Evolutionary conservation across 2,329 filamentous ascomycete genomes (phyloP).

Genomic region (Apiospora aurea): DNA sequence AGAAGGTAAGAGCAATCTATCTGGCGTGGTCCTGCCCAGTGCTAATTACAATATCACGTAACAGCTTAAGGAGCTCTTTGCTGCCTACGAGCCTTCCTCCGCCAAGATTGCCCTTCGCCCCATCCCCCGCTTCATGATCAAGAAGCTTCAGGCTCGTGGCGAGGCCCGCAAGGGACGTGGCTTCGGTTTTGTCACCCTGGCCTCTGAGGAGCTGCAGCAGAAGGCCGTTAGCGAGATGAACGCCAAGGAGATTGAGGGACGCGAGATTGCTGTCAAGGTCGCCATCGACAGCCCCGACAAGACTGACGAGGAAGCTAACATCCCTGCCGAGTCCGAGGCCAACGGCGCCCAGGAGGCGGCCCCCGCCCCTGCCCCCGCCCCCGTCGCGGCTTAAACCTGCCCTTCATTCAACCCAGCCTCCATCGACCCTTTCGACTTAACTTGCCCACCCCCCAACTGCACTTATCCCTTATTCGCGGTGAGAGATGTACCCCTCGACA

Average conservation of each 20-base stretch:
- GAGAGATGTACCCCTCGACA: constrained; percentile 28
- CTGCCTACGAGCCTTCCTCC: constrained; percentile 87
- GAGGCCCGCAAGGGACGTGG: constrained; percentile 99
- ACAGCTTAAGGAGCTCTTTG: constrained; percentile 97
- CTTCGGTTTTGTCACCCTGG: constrained; percentile 97
- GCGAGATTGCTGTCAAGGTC: constrained; percentile 99
- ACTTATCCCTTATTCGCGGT: constrained; percentile 33
- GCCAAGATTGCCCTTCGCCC: constrained; percentile 99
- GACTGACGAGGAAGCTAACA: constrained; percentile 82
- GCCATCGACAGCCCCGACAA: constrained; percentile 99
- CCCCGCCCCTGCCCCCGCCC: constrained; percentile 46
- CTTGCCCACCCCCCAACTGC: constrained; percentile 20
- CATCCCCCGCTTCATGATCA: constrained; percentile 99
- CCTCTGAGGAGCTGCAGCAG: constrained; percentile 93
- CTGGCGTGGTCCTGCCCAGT: constrained; percentile 36
- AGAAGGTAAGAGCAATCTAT: constrained; percentile 72
- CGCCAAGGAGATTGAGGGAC: constrained; percentile 97
- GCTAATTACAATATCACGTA: background rate
- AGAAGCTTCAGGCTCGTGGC: constrained; percentile 98
- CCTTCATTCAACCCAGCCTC: constrained; percentile 15
- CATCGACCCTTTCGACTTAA: constrained; percentile 30
- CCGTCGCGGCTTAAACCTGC: constrained; percentile 41
- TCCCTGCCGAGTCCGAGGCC: constrained; percentile 52
- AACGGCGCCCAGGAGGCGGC: constrained; percentile 49
- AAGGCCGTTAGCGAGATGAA: constrained; percentile 99